phyloP scores from a whole-genome alignment of 805 yeast genomes.

The Yarrowia porcina region DNA sequence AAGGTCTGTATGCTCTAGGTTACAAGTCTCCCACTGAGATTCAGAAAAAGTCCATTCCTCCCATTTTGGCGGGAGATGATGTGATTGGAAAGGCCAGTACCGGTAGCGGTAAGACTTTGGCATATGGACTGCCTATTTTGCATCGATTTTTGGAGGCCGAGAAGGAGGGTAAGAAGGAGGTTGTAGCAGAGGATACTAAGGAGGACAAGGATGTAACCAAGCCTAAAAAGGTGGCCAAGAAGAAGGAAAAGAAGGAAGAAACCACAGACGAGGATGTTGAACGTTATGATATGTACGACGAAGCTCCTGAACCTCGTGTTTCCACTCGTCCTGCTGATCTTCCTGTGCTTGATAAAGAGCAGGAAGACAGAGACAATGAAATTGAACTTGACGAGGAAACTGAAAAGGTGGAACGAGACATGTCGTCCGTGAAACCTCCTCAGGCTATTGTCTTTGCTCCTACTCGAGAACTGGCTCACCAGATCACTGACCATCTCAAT shows the following conservation, averaged over 20 bases:
- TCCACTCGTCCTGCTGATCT: constrained; percentile 48
- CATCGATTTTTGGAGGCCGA: background rate
- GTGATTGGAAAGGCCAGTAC: constrained; percentile 95
- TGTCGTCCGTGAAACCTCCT: constrained; percentile 43
- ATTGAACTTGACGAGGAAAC: background rate
- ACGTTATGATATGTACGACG: background rate
- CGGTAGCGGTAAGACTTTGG: constrained; percentile 96
- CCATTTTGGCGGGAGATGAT: constrained; percentile 69
- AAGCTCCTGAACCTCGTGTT: background rate
- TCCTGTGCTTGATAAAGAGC: constrained; percentile 32
- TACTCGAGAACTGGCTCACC: constrained; percentile 94
- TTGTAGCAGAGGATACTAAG: too few species aligned
- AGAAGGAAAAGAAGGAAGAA: background rate
- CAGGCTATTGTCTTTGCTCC: constrained; percentile 86
- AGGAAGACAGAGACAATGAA: constrained; percentile 30
- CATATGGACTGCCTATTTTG: constrained; percentile 88
- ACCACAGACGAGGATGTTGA: background rate
- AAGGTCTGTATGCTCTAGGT: constrained; percentile 56
- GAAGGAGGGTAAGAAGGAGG: background rate
- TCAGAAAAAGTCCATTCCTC: constrained; percentile 72
- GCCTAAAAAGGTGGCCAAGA: background rate
- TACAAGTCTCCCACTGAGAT: constrained; percentile 79
- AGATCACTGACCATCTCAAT: constrained; percentile 77
- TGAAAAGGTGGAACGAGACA: constrained; percentile 23
- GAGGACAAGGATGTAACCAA: too few species aligned